Base-by-base conservation (phyloP, 139 green algal genomes). In the Pycnococcus provasolii region DNA sequence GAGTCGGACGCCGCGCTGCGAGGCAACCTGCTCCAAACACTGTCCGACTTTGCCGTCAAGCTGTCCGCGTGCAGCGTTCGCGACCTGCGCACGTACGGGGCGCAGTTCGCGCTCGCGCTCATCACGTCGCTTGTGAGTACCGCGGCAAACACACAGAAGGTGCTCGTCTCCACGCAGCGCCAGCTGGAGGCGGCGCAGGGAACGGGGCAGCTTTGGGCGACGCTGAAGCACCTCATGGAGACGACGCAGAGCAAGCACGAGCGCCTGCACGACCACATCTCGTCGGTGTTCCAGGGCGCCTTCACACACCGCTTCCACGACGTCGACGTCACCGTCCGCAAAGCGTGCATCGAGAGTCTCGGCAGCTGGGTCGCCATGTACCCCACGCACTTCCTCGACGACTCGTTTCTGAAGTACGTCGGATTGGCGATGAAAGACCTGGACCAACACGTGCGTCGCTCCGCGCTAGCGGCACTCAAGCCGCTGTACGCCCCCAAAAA, bases 351-450 rank as follows among this genome's bases (percentile, higher is more conserved):
- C 26, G 60, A 74, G 39, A 74, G 80, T n/a, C 77, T 98, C n/a
- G 90, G 88, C 1, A 8, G 64, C 59, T 98, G 92, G 91, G 82
- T 91, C 9, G n/a, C 41, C 15, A 57, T 70, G 4, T 58, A 83
- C 53, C 90, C 92, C 5, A 61, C 80, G 1, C 64, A 78, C 51
- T 97, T 91, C 73, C 76, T 96, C 47, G 71, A 78, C 11, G 87
- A 96, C 65, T 41, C 76, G 1, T 92, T 95, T 80, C 82, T 97
- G 62, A 96, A 97, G 78, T 98, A 98, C 83, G 64, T 97, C n/a
- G 92, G 85, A 3, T 98, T 90, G 91, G 83, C 84, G 3, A 73
- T 97, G 41, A 89, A 82, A 39, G 92, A 98, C 83, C 86, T 84
- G 76, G 77, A 83, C 6, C 53, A 83, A 2, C 0, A 59, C 1